Evolutionary conservation across 768 basidiomycete species (phyloP), one percentile per base, ranked within the genome.

Genomic region (Phaeolepiota aurea): DNA sequence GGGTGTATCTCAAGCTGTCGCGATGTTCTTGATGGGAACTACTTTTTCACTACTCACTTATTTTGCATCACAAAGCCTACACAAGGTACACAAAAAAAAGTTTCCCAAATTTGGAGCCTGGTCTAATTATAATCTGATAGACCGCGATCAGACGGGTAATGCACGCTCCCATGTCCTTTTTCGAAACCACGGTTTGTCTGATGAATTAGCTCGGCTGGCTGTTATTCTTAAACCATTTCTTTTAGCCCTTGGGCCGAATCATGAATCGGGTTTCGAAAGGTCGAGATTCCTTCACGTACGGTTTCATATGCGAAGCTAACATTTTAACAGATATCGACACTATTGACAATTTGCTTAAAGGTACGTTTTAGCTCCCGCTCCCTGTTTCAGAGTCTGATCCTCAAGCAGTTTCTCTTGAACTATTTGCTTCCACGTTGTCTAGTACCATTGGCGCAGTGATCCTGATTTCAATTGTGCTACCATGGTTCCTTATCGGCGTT

Each of bases 191-290:
- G 3, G 79, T 81, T 51, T 50, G 67, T 52, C 13, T 18, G 31
- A 7, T 15, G n/a, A n/a, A n/a, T n/a, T n/a, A n/a, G 14, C 16
- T 37, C 11, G 21, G 19, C 5, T 21, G 21, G 13, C 33, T n/a
- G 15, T 34, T 11, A 10, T 5, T 5, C 14, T 15, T 42, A 32
- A 16, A 42, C 43, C 19, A 46, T 33, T 52, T 43, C 19, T 41
- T 42, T 13, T 49, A 81, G 71, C 87, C 87, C 4, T 69, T 87
- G 15, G 91, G 91, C 12, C 77, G 88, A 9, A 87, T 96, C 46
- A 83, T 90, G 76, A 91, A 91, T 57, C 77, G 89, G 12, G 88
- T 96, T 56, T 80, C 87, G 1, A 89, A 90, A 65, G 80, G 79
- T 72, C 53, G 47, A 3, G 20, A 7, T 37, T 20, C 5, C 3